Conservation (phyloP, 116 monocot species). For the Phalaenopsis hybrid region DNA sequence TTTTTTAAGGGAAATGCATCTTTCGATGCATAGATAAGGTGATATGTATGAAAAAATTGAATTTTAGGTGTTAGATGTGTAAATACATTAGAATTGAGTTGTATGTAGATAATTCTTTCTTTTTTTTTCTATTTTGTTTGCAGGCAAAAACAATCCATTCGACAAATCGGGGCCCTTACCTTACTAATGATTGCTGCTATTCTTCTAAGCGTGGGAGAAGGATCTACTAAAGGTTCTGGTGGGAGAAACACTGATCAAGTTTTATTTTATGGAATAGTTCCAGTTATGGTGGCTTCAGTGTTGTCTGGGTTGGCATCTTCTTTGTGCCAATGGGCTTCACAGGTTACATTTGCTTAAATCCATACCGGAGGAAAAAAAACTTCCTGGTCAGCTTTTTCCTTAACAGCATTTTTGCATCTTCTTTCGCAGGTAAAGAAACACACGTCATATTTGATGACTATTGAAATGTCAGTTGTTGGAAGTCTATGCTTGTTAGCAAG, state of each 20-base stretch:
- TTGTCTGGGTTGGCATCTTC: constrained; percentile 93
- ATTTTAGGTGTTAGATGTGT: too few relatives aligned
- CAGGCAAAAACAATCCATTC: constrained; percentile 83
- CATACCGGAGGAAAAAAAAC: neutral
- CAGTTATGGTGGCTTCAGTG: constrained; percentile 88
- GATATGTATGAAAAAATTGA: too few relatives aligned
- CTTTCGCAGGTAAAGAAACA: constrained; percentile 84
- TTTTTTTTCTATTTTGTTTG: neutral
- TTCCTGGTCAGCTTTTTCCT: constrained; percentile 7
- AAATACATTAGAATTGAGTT: too few relatives aligned
- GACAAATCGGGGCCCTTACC: constrained; percentile 74
- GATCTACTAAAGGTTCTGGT: constrained; percentile 54
- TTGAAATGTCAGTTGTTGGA: constrained; percentile 97
- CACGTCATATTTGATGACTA: constrained; percentile 86
- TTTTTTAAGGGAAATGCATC: too few relatives aligned
- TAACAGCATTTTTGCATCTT: neutral
- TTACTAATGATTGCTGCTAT: constrained; percentile 76
- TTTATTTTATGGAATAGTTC: constrained; percentile 74
- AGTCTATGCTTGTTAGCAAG: constrained; percentile 76
- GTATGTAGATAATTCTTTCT: too few relatives aligned
- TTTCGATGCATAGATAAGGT: too few relatives aligned
- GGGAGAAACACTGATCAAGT: constrained; percentile 42
- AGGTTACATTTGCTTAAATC: constrained; percentile 32
- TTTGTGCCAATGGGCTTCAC: constrained; percentile 96
- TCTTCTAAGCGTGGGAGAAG: constrained; percentile 82